Base-by-base conservation (phyloP, 2,329 filamentous ascomycete genomes). In the Mariannaea sp. region DNA sequence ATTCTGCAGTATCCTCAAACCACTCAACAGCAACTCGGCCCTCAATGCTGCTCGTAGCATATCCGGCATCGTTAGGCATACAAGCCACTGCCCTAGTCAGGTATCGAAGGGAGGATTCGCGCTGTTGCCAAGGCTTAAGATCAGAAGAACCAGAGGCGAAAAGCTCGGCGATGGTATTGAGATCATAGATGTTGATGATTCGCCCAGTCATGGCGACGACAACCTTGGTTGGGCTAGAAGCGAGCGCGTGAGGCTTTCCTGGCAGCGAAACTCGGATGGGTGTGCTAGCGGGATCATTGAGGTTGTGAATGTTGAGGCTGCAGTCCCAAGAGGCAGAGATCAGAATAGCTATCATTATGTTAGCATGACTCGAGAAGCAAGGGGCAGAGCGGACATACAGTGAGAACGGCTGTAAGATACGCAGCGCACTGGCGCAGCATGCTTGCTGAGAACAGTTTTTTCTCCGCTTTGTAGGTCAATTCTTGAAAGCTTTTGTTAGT, bases 141-240 rank as follows among this genome's bases (percentile, higher is more conserved):
- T 75, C 75, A 67, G 74, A 57, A 67, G 74, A 71, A 1, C 73
- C 71, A 3, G 65, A 63, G 7, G 77, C 71, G 35, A 87, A 75
- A 5, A 84, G 75, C 2, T 80, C 68, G 7, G 81, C 73, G 32
- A 96, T 82, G 19, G 85, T 75, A 42, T 85, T 79, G 26, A 99
- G 81, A 68, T 97, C 90, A 80, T 97, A 97, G 71, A 99, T 96
- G 77, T 94, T 87, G 56, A 97, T 85, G n/a, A 92, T 84, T 49
- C 94, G 89, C 49, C 89, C 90, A 2, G 92, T 90, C 94, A 99
- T 97, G 61, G 92, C 92, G 53, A 99, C 90, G 35, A 99, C 91
- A 7, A 96, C 81, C 72, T 95, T 96, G 45, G 89, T 81, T 3
- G 82, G 80, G 66, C 81, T 92, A 43, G 88, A 79, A 29, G 92